Evolutionary conservation across 2,329 filamentous ascomycete species (phyloP), one percentile per base, ranked within the genome.

Genomic region (Gaeumannomyces tritici): DNA sequence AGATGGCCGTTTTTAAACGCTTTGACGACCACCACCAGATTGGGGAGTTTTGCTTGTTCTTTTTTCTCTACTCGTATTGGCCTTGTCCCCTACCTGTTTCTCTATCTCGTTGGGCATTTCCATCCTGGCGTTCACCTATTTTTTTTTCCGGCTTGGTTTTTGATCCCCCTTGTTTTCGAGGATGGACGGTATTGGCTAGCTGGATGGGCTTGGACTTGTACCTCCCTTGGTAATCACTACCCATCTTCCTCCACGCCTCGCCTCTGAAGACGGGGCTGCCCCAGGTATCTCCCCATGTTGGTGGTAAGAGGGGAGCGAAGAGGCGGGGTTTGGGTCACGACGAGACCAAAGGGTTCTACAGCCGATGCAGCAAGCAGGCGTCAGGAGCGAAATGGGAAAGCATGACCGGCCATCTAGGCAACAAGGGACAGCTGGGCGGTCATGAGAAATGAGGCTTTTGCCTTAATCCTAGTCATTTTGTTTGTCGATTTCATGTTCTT

Each of bases 201-300:
- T 51, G 21, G 18, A 21, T 51, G 6, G 42, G 21, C 6, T n/a
- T 51, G 5, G 18, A 15, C 42, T 51, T 21, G 2, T 51, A n/a
- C n/a, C 42, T 21, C 42, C 21, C 12, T 7, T 11, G 8, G 31
- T 51, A 7, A 18, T 51, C 42, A 15, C n/a, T 21, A 8, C 7
- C 4, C 11, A n/a, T 8, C 21, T n/a, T 51, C 1, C n/a, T 4
- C 21, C 6, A 9, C 31, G 7, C 31, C 21, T 21, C 8, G 42
- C 5, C 33, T 12, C 18, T 51, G 21, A 51, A n/a, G 21, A n/a
- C 2, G 42, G n/a, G 21, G 42, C 18, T n/a, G n/a, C 21, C 21
- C 1, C 2, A n/a, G 9, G n/a, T 18, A 2, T 51, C 21, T n/a
- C 5, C 11, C 18, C 6, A 3, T 7, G 21, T n/a, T 3, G 2